Conservation (phyloP, 345 rosid genomes). For the Gossypioides kirkii region DNA sequence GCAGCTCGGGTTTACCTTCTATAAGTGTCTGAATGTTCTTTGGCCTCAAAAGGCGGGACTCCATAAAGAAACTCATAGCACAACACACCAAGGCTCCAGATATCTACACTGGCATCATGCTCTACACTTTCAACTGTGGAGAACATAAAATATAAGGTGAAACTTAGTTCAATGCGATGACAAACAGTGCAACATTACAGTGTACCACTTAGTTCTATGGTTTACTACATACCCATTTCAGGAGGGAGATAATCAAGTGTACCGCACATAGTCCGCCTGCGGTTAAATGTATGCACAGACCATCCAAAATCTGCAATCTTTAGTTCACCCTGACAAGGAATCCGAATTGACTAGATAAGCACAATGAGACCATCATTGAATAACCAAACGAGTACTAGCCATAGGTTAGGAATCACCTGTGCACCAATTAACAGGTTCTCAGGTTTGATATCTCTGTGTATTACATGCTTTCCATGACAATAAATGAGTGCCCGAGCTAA, state of each 20-base stretch:
- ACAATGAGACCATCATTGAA: background rate
- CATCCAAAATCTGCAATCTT: conserved; percentile 99
- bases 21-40: conserved; percentile 86
- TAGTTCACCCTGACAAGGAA: conserved; percentile 74
- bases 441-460: conserved; percentile 95
- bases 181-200: background rate
- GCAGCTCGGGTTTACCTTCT: conserved; percentile 47
- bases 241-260: conserved; percentile 97
- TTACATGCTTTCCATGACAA: conserved; percentile 98
- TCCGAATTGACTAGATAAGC: conserved; percentile 10
- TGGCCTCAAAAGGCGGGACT: conserved; percentile 87
- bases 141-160: background rate
- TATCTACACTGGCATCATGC: conserved; percentile 94
- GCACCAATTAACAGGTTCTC: conserved; percentile 84
- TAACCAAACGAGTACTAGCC: background rate
- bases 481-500: conserved; percentile 94
- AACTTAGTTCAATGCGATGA: background rate
- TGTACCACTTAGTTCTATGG: background rate
- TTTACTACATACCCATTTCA: conserved; percentile 70
- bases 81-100: conserved; percentile 96
- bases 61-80: conserved; percentile 94
- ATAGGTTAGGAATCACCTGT: conserved; percentile 42
- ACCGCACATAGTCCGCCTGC: conserved; percentile 98
- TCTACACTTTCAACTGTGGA: conserved; percentile 82
- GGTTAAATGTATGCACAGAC: conserved; percentile 96